A percentile compares a stretch with the other conserved stretches of the same genome.
Conservation (phyloP, 2,329 filamentous ascomycete genomes). For the Cercospora zeae-maydis region DNA sequence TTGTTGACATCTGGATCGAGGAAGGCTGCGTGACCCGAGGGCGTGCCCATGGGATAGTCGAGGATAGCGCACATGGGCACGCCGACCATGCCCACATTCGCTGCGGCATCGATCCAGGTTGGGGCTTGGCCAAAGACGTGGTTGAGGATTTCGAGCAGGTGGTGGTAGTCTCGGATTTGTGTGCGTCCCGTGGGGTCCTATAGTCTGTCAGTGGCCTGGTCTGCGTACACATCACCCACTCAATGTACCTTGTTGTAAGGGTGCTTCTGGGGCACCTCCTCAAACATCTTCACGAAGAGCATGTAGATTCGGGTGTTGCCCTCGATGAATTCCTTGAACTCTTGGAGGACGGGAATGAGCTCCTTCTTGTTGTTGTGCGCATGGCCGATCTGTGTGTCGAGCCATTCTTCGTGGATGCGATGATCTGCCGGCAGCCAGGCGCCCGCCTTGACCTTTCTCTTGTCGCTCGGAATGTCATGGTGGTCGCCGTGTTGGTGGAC, state of each 20-base stretch:
- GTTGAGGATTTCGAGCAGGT: slow-evolving; percentile 66
- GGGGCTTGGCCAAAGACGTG: slow-evolving; percentile 47
- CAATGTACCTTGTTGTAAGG: slow-evolving; percentile 50
- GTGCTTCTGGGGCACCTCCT: slow-evolving; percentile 58
- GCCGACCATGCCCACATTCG: slow-evolving; percentile 48
- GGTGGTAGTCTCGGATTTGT: slow-evolving; percentile 62
- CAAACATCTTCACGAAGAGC: slow-evolving; percentile 61
- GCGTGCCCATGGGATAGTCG: slow-evolving; percentile 58
- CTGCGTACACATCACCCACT: slow-evolving; percentile 46
- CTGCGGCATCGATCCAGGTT: slow-evolving; percentile 40
- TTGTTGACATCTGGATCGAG: slow-evolving; percentile 52
- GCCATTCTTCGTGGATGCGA: slow-evolving; percentile 60
- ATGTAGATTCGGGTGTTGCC: slow-evolving; percentile 61
- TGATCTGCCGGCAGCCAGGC: slow-evolving; percentile 63
- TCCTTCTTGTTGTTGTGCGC: slow-evolving; percentile 51
- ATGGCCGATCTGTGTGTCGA: slow-evolving; percentile 54
- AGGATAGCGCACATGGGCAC: slow-evolving; percentile 57
- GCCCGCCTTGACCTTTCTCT: slow-evolving; percentile 49
- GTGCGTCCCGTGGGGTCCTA: slow-evolving; percentile 58
- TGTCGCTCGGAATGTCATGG: slow-evolving; percentile 51
- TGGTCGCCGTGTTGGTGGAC: slow-evolving; percentile 40
- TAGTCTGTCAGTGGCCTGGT: slow-evolving; percentile 52
- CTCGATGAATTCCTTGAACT: slow-evolving; percentile 66
- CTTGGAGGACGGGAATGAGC: slow-evolving; percentile 58
- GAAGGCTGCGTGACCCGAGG: slow-evolving; percentile 54